Percentiles rank a stretch among this genome's conserved stretches.
phyloP scores from a whole-genome alignment of 352 stramenopile species.

The Phytophthora hibernalis region DNA sequence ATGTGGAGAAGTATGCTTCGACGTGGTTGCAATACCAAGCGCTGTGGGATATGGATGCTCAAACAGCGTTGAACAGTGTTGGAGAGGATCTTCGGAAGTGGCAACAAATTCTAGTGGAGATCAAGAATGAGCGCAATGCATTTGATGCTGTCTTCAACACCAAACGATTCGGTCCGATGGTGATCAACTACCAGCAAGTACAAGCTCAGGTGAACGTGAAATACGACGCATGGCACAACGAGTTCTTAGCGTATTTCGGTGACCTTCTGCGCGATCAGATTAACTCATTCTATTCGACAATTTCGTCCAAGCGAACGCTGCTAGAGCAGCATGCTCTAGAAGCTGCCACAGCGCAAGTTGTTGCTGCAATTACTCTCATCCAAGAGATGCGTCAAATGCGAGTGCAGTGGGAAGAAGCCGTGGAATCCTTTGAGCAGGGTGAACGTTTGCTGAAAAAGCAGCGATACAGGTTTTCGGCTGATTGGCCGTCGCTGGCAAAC shows the following conservation, averaged over 20 bases:
- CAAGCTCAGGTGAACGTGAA: slow-evolving; percentile 97
- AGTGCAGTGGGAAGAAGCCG: slow-evolving; percentile 69
- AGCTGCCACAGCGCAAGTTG: slow-evolving; percentile 96
- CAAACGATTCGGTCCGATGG: slow-evolving; percentile 91
- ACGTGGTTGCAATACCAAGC: slow-evolving; percentile 99
- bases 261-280: slow-evolving; percentile 95
- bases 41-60: slow-evolving; percentile 98
- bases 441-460: slow-evolving; percentile 97
- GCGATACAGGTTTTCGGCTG: slow-evolving; percentile 93
- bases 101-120: slow-evolving; percentile 97
- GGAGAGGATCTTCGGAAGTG: slow-evolving; percentile 96
- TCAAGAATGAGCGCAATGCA: slow-evolving; percentile 94
- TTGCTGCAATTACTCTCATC: slow-evolving; percentile 92
- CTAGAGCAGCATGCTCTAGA: slow-evolving; percentile 97
- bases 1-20: slow-evolving; percentile 94
- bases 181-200: slow-evolving; percentile 93
- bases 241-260: slow-evolving; percentile 97
- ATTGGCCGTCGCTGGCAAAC: slow-evolving; percentile 97
- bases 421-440: slow-evolving; percentile 93
- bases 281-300: slow-evolving; percentile 86
- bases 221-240: slow-evolving; percentile 99
- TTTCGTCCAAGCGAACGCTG: slow-evolving; percentile 83
- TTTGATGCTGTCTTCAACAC: slow-evolving; percentile 94
- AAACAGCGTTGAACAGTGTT: slow-evolving; percentile 92
- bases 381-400: slow-evolving; percentile 88